Percentiles rank a stretch among this genome's conserved stretches.
phyloP scores from a whole-genome alignment of 495 filamentous ascomycete species.

The Penicillium macrosclerotiorum region DNA sequence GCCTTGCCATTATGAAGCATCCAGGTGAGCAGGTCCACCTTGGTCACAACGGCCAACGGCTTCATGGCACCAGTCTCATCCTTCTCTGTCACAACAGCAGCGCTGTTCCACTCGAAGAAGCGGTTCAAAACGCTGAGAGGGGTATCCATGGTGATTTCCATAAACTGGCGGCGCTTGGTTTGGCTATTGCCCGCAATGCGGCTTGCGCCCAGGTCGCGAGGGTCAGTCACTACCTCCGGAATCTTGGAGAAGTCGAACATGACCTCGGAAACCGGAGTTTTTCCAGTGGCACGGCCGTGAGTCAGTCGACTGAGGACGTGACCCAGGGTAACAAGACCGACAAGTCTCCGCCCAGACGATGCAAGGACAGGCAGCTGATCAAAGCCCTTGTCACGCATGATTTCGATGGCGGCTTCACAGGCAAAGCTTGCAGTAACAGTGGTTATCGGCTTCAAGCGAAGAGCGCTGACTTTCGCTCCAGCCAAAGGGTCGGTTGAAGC shows the following conservation, averaged over 20 bases:
- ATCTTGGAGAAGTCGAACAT: constrained; percentile 94
- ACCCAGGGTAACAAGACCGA: constrained; percentile 88
- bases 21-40: constrained; percentile 94
- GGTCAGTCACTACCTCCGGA: constrained; percentile 83
- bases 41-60: constrained; percentile 89
- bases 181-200: constrained; percentile 12
- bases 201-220: constrained; percentile 53
- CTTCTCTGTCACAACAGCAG: constrained; percentile 84
- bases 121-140: constrained; percentile 76
- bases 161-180: constrained; percentile 64
- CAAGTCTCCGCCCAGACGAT: constrained; percentile 64
- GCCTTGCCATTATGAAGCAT: constrained; percentile 67
- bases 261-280: constrained; percentile 74
- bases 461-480: constrained; percentile 71
- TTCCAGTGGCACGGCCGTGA: constrained; percentile 68
- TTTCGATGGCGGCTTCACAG: constrained; percentile 86
- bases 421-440: constrained; percentile 66
- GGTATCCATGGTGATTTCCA: constrained; percentile 91
- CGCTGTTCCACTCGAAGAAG: constrained; percentile 98
- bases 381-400: constrained; percentile 95
- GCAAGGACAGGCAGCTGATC: constrained; percentile 92
- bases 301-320: constrained; percentile 91
- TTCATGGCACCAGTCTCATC: constrained; percentile 59
- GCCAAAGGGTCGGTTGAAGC: constrained; percentile 56
- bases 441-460: constrained; percentile 89